phyloP scores from a whole-genome alignment of 495 filamentous ascomycete species.

The Apiosordaria backusii region DNA sequence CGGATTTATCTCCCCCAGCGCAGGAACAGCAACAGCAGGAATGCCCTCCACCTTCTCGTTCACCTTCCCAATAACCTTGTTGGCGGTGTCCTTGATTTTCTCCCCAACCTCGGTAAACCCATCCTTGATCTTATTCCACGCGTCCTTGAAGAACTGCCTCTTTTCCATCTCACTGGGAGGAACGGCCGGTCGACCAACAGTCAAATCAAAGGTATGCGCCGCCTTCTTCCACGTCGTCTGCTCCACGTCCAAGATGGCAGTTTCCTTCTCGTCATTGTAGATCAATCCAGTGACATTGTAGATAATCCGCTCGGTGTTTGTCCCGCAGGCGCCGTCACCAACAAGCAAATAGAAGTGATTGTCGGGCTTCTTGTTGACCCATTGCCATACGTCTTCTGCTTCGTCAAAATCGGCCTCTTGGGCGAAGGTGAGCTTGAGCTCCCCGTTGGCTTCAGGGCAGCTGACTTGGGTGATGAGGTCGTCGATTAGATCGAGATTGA shows the following conservation, averaged over 20 bases:
- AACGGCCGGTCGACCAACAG: slow-evolving; percentile 12
- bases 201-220: slow-evolving; percentile 20
- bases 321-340: slow-evolving; percentile 17
- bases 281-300: slow-evolving; percentile 14
- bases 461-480: slow-evolving; percentile 13
- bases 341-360: slow-evolving; percentile 23
- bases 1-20: background rate
- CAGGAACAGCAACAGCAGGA: background rate
- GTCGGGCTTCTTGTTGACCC: slow-evolving; percentile 19
- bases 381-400: slow-evolving; percentile 22
- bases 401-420: slow-evolving; percentile 20
- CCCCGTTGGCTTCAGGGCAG: slow-evolving; percentile 10
- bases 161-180: background rate
- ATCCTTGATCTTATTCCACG: slow-evolving; percentile 1
- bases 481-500: slow-evolving; percentile 24
- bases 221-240: slow-evolving; percentile 20
- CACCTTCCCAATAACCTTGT: slow-evolving; percentile 7
- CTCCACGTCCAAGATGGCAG: slow-evolving; percentile 17
- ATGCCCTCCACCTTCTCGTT: slow-evolving; percentile 13
- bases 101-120: slow-evolving; percentile 1
- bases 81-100: background rate
- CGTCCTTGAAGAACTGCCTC: background rate
- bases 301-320: slow-evolving; percentile 11
- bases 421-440: slow-evolving; percentile 14
- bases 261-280: slow-evolving; percentile 19